Evolutionary conservation across 768 basidiomycete species (phyloP), one percentile per base, ranked within the genome.

Genomic region (Punctularia strigosozonata): DNA sequence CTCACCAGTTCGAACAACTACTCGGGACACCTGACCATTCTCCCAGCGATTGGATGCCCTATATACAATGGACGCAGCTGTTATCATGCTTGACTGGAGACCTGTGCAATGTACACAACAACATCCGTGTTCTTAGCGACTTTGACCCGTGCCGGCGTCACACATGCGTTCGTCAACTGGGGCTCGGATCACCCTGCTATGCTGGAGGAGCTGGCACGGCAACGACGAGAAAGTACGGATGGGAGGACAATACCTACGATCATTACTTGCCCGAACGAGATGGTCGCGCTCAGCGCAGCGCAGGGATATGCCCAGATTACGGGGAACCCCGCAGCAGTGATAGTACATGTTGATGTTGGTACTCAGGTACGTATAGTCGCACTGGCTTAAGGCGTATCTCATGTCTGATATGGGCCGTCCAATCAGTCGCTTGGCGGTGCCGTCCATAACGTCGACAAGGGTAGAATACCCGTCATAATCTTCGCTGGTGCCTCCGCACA

Each of bases 121-220:
- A 77, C 77, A 15, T 74, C 77, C 18, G 55, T 80, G 18, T 74
- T 84, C 49, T 60, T 84, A 8, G 59, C 69, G 30, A 58, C 75
- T 0, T 65, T 81, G 15, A 53, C 56, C 13, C 55, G 70, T 37
- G 71, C 70, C 2, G 77, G 77, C 2, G 72, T 83, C 25, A 79
- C 75, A 0, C 75, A 80, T 50, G 71, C 69, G 6, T 80, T 82
- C 48, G 78, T 75, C 14, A 83, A 83, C 59, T 82, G 81, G 75
- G 82, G 81, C 1, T 79, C 76, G 1, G 81, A 85, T 46, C 81
- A 84, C 47, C 77, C 80, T 1, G 80, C 73, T 0, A 53, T 85
- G 12, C 64, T 84, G 19, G 81, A 83, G 46, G 81, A 82, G 22
- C 64, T 85, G 7, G 68, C 71, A 39, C 61, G 75, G 15, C 75